Evolutionary conservation across 1,284 basidiomycete species (phyloP), one percentile per base, ranked within the genome.

Genomic region (Rhodotorula sp.): DNA sequence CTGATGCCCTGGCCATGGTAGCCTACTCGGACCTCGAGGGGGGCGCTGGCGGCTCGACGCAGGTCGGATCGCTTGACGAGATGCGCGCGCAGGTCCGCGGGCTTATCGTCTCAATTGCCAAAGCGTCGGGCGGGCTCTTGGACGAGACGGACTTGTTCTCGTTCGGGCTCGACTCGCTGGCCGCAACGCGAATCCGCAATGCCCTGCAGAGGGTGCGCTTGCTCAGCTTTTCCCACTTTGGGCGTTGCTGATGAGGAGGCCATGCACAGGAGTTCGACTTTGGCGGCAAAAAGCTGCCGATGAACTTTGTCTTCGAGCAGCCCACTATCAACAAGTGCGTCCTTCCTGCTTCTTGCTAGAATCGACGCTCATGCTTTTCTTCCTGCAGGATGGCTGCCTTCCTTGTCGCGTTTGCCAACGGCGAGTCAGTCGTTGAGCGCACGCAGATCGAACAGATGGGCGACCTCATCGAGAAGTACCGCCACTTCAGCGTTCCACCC

Each of bases 111-210:
- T 69, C 67, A 0, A 59, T 82, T 36, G 68, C 77, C 25, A 68
- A 70, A 27, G 55, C 64, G 12, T n/a, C 50, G 12, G 64, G 70
- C 4, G 72, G 73, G 29, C 71, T 76, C 22, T 77, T 83, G 39
- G 76, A 80, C 48, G 80, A 82, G 62, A 78, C 80, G 21, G 61
- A 76, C 63, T 29, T 82, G 29, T 84, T 85, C 67, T 73, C 81
- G 15, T 82, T 84, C 41, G 88, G 87, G 36, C 82, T 89, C 51
- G 86, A 88, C 78, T 88, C 87, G 17, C 79, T 89, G 19, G 85
- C 87, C 74, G 86, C 85, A 25, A 85, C 85, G 8, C 81, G 86
- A 36, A 84, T 89, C 44, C 80, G 87, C 48, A 87, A 87, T 72
- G 80, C 82, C 13, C 81, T 86, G 56, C 83, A 84, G 73, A 84